Base-by-base conservation (phyloP, 169 alveolate genomes). In the Babesia caballi region DNA sequence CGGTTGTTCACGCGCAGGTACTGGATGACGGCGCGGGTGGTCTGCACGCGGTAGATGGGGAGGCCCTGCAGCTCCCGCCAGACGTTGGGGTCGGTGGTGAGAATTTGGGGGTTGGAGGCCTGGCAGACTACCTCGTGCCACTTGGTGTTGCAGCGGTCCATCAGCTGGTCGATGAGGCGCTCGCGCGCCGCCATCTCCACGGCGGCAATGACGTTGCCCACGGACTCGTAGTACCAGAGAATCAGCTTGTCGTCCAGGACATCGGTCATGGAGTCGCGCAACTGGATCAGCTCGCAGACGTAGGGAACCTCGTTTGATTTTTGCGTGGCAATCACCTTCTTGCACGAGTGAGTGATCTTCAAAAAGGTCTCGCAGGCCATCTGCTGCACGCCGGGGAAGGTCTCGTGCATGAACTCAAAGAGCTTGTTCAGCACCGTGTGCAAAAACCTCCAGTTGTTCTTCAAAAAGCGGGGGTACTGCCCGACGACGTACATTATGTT, bases 401-500 rank as follows among this genome's bases (percentile, higher is more conserved):
- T 87, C 87, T 98, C 99, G 51, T 96, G 98, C 99, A 98, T 97
- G 88, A 98, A 98, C 83, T 98, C 99, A 83, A 97, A 96, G 44
- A 98, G 92, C 87, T 98, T 98, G 85, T 94, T 94, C 53, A 97
- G 90, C 32, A 98, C 99, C 3, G 99, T 97, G 84, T 94, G 95
- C 60, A 98, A 86, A 88, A 97, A 97, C 66, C 96, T 91, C 99
- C 99, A 96, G 89, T 97, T 98, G 11, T 93, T 88, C 80, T 92
- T 92, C 66, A 98, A 89, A 85, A 98, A 98, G 54, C 98, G 90
- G 2, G 99, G 99, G 88, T 97, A 98, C 78, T 97, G 98, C 11
- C 99, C 99, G 4, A 97, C 99, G 27, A 98, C 99, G 85, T 98
- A 97, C 99, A 97, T 98, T 67, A 98, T 97, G 84, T 96, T 92